Evolutionary conservation across 1,284 basidiomycete genomes (phyloP), one percentile per base, ranked within the genome.

Genomic region (Meira miltonrushii): DNA sequence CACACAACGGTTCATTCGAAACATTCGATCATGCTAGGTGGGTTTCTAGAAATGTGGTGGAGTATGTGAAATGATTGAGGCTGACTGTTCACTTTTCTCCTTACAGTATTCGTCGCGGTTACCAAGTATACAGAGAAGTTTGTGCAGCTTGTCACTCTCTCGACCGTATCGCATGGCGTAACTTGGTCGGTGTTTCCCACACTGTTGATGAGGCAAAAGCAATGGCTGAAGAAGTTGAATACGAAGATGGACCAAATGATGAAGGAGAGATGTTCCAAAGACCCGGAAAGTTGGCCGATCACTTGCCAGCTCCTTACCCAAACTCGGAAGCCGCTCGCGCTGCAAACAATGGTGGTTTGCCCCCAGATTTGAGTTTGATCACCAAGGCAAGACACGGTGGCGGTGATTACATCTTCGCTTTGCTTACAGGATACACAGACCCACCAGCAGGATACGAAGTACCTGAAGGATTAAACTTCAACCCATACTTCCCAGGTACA

Each of bases 141-240:
- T 98, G 95, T 80, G 89, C 94, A 6, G 90, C 95, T 15, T 99
- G 95, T 82, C 95, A 99, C 81, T 98, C 95, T 50, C 87, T 99
- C 62, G 91, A 98, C 83, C 92, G 95, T 74, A 93, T 98, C 79
- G 95, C 95, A 64, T 99, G 95, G 95, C 90, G 95, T 79, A 99
- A 98, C 83, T 84, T 99, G 62, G 95, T 99, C 71, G 95, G 92
- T 78, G 91, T 96, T 60, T 96, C 92, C 40, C 95, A 98, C 82
- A 91, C 88, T 65, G 94, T 85, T 54, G 90, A 94, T 71, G 94
- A 99, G 81, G 85, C 83, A 66, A 91, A 91, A 81, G 84, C 84
- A 9, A 87, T 98, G 88, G 94, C 95, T 39, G 93, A 94, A 82
- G 74, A 77, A 60, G 83, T 94, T 63, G 95, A 99, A 81, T 98